These are phyloP conservation scores for Mentha longifolia DNA, from an alignment of 257 asterid species.

Conservation along the genomic window DNA sequence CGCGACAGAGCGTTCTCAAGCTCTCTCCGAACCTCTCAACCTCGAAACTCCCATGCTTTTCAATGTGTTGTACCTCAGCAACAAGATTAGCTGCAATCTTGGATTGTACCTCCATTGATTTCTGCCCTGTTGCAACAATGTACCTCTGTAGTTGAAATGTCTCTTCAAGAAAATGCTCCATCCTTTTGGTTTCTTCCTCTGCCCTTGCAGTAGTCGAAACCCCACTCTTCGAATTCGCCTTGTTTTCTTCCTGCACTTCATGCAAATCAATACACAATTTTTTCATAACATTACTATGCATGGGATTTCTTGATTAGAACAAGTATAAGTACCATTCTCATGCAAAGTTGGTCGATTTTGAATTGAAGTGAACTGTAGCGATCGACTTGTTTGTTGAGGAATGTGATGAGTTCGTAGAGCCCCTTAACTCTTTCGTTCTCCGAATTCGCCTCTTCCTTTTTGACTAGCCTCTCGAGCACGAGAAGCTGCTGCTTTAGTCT, in stretches of 20 bases:
- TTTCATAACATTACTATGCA: neutral
- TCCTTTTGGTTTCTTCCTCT: conserved; percentile 62
- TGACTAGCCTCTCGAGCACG: conserved; percentile 73
- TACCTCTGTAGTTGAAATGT: conserved; percentile 85
- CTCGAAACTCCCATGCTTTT: conserved; percentile 63
- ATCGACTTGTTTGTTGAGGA: conserved; percentile 71
- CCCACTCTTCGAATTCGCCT: conserved; percentile 39
- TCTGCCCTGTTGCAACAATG: conserved; percentile 86
- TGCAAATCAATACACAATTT: neutral
- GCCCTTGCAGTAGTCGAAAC: conserved; percentile 45
- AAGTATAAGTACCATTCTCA: conserved; percentile 63
- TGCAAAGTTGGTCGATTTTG: conserved; percentile 80
- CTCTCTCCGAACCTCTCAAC: conserved; percentile 62
- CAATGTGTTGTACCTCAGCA: conserved; percentile 46
- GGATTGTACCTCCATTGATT: conserved; percentile 62
- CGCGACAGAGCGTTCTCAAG: conserved; percentile 58
- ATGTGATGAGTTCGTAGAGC: conserved; percentile 46
- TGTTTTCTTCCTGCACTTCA: conserved; percentile 59
- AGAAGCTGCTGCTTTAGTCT: conserved; percentile 82
- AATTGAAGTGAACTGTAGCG: conserved; percentile 79
- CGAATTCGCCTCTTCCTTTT: conserved; percentile 48
- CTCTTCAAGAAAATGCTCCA: conserved; percentile 86
- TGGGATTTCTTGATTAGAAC: neutral
- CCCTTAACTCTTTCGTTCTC: conserved; percentile 44
- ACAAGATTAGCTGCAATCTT: conserved; percentile 56